Base-by-base conservation (phyloP, 1,284 basidiomycete genomes). In the Puccinia hordei region DNA sequence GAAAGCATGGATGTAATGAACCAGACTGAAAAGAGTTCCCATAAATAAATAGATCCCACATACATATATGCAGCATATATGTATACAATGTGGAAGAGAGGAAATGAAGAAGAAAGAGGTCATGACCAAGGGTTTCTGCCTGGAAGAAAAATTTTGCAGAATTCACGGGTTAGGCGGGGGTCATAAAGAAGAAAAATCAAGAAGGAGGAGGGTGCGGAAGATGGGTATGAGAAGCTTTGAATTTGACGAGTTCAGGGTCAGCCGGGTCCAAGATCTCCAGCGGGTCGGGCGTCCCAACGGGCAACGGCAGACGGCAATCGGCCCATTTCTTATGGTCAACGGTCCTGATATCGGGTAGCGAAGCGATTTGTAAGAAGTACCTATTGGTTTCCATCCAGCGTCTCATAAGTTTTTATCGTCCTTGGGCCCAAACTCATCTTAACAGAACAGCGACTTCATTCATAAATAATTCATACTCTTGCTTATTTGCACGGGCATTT, bases 401-500 rank as follows among this genome's bases (percentile, higher is more conserved):
- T 59, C 9, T 27, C 8, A 33, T 59, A 9, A 30, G 30, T 63
- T 63, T n/a, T 35, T 19, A 63, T 63, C 35, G 30, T 33, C 19
- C 12, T 13, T 35, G 9, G 9, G 9, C 24, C 8, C 2, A 17
- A 6, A 55, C 5, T 55, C n/a, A 41, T 41, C 38, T 6, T 41
- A 12, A 63, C 15, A 63, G 9, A 30, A 30, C 19, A 27, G 59
- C 5, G n/a, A 61, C 35, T 63, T 41, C 2, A 41, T 30, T 17
- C 6, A 63, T 49, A 19, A 10, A 41, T 2, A 38, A 13, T 35
- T 63, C 57, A 22, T 19, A 59, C 65, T 17, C 77, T n/a, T 80
- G 68, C 46, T 80, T 80, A 33, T 80, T 80, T n/a, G 41, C 77
- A 22, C 68, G 55, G 10, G 92, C 92, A 81, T 90, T 88, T 85